Percentiles rank a stretch among this genome's conserved stretches.
Conservation (phyloP, 495 filamentous ascomycete genomes). For the Penicillium maclennaniae region DNA sequence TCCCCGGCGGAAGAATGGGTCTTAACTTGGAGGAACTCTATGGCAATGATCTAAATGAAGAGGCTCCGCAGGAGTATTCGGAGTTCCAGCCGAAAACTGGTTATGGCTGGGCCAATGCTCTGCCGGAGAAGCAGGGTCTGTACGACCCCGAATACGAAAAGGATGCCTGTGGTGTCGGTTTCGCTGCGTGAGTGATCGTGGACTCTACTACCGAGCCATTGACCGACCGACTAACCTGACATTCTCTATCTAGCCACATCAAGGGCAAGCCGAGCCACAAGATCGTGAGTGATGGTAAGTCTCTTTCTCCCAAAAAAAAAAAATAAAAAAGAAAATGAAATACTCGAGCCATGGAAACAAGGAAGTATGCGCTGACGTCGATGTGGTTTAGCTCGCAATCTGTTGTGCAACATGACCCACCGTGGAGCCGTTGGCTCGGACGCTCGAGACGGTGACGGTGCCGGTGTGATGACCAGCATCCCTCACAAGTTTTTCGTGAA, state of each 20-base stretch:
- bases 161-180: conserved; percentile 99
- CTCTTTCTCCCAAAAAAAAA: neutral
- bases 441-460: conserved; percentile 94
- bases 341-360: no score
- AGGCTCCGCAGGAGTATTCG: conserved; percentile 62
- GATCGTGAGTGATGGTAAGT: conserved; percentile 96
- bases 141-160: conserved; percentile 97
- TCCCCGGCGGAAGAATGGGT: conserved; percentile 61
- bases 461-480: conserved; percentile 99
- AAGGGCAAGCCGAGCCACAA: conserved; percentile 98
- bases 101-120: conserved; percentile 87
- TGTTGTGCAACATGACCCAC: conserved; percentile 99
- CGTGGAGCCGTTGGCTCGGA: conserved; percentile 97
- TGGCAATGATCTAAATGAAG: conserved; percentile 57
- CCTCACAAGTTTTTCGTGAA: conserved; percentile 99
- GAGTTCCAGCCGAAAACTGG: conserved; percentile 86
- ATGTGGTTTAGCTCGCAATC: conserved; percentile 64
- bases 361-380: conserved; percentile 13
- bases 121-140: conserved; percentile 96
- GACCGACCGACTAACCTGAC: conserved; percentile 10
- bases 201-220: neutral
- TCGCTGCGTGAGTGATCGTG: conserved; percentile 75
- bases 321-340: neutral
- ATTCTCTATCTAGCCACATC: conserved; percentile 65
- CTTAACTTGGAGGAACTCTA: conserved; percentile 62